Base-by-base conservation (phyloP, 805 yeast genomes). In the Lipomyces lipofer region DNA sequence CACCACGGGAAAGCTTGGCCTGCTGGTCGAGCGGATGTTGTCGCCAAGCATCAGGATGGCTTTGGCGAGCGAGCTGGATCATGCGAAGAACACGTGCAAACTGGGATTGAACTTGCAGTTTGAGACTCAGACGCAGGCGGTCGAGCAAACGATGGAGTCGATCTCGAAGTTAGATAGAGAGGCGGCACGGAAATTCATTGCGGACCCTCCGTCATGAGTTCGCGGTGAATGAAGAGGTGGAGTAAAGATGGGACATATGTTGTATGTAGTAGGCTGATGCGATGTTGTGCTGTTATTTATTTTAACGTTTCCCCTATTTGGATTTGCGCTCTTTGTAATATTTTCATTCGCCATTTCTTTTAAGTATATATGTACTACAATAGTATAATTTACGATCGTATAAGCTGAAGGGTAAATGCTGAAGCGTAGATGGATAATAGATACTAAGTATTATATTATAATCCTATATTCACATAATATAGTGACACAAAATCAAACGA, bases 101-200 rank as follows among this genome's bases (percentile, higher is more conserved):
- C 75, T 92, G 63, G 99, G 99, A 69, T 81, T 91, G 66, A 98
- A 97, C 72, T 78, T 94, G 66, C 97, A 92, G 78, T 85, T 94
- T 63, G 98, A 94, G 78, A 84, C 94, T 63, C 97, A 97, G 69
- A 84, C 87, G 68, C 96, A 91, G 76, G 94, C 88, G 76, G 81
- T 89, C 65, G 56, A 47, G 35, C 45, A 44, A 19, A 43, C 43
- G 17, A 55, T 53, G 51, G 35, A 46, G 35, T 21, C 39, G 25
- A 33, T 54, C 45, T 49, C 46, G 47, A 46, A 52, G 22, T 35
- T 43, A 47, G 50, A 47, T 45, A 53, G 45, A 29, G 54, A 53
- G 19, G 60, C 48, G 35, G 42, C 57, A 10, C 40, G 53, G 15
- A 47, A 42, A 33, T 53, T 54, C 52, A 49, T 56, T 46, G 53